Base-by-base conservation (phyloP, 1,139 yeast genomes). In the Diutina neorugosa region DNA sequence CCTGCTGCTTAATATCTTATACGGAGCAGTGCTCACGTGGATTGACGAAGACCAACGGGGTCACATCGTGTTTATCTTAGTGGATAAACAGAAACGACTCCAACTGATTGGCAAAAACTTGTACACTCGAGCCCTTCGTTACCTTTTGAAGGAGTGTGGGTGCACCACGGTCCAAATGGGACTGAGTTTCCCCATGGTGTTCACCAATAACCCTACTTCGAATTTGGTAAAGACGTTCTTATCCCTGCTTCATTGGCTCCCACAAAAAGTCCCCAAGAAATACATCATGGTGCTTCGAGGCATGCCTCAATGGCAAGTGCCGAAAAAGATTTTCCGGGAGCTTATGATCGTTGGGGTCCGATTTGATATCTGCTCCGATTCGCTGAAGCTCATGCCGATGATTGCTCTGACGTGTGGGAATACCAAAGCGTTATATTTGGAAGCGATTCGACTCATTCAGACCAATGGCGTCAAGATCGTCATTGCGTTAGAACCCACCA, bases 11-110 rank as follows among this genome's bases (percentile, higher is more conserved):
- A 80, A 81, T 58, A 73, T 78, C 31, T 60, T 82, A 20, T 80
- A 80, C 59, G 87, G 87, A 4, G 66, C 80, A 20, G 71, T 80
- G n/a, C 66, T 79, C 41, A 80, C 86, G 0, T 80, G 85, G 84
- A 74, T 76, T 6, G 69, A 69, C 53, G 71, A 65, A 31, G 61
- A 58, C 19, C 62, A 55, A 62, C 47, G 66, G 8, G 87, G 87
- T 0, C 68, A 75, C 47, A 69, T 82, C 2, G 59, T 77, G 54
- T 74, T 73, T 62, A 58, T 82, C 6, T 63, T 80, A 58, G 86
- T 82, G 7, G 85, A 80, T 56, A 78, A 76, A 54, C 68, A 81
- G 21, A 77, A 81, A 55, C 65, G 86, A 44, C 68, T 75, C 37
- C 83, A 81, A 66, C 76, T 81, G 54, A 76, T 82, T 48, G 87